Base-by-base conservation (phyloP, 2,329 filamentous ascomycete genomes). In the Beauveria brongniartii region DNA sequence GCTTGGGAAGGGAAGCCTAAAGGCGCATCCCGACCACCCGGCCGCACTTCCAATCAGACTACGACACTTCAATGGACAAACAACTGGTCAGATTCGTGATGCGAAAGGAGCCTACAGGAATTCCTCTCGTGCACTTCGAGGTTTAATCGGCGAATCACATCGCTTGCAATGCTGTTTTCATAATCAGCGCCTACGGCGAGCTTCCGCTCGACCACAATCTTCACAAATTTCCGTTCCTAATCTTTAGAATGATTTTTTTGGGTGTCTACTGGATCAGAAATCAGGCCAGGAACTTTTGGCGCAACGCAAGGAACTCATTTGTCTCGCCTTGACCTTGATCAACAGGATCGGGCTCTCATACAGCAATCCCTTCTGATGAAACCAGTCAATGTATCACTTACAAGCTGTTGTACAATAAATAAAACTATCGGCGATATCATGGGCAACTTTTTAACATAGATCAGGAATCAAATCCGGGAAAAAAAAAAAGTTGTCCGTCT, bases 1-100 rank as follows among this genome's bases (percentile, higher is more conserved):
- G 77, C 79, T 48, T 87, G 84, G 84, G 84, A 87, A 72, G 77
- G 71, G 24, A 57, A 48, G 44, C 10, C 55, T 57, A 26, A 44
- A 12, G 54, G 43, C 55, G 48, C 55, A n/a, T 57, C 26, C 9
- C 28, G 5, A 30, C 7, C 28, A 6, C 9, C 44, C 28, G 46
- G 14, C 26, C 40, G 10, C 20, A 20, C 44, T 40, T 20, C 43
- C 55, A 22, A 51, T 22, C 46, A 43, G 30, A 43, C 30, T 16
- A 50, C 34, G 47, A 58, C 56, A 22, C 58, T 65, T 24, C 63
- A 70, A 22, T 64, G 72, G 73, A 71, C 73, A 22, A 70, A 72
- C 9, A 71, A 67, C 59, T 74, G 72, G 70, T 67, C 70, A 41
- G 69, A 72, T 30, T 69, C 68, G 44, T 57, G 44, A 57, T 40